Evolutionary conservation across 2,329 filamentous ascomycete species (phyloP), one percentile per base, ranked within the genome.

Genomic region (Dactylellina sp.): DNA sequence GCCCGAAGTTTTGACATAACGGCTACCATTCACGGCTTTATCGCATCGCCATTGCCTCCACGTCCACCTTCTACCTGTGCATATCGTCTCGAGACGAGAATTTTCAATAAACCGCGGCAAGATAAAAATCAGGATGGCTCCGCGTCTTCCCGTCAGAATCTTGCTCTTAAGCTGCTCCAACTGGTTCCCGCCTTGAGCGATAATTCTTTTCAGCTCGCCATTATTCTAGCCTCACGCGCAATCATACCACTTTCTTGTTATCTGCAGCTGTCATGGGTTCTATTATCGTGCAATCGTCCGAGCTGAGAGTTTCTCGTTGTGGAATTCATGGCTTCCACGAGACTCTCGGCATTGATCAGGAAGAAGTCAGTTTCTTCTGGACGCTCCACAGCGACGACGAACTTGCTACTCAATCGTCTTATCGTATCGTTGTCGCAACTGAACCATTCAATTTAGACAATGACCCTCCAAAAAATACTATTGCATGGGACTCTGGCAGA

Each of bases 241-340:
- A 6, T 24, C 7, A 5, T 28, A 14, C 44, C 11, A 28, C 32
- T 18, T 20, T 35, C 20, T 47, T 7, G 2, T 16, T n/a, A n/a
- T n/a, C n/a, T n/a, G n/a, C n/a, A n/a, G 9, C 9, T 14, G 37
- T 32, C 16, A 62, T 62, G 46, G 59, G 57, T 14, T 32, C 59
- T 22, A 42, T 52, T 20, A 53, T 52, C 16, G 18, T 35, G n/a
- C 20, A 16, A 12, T 39, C 52, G 4, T 53, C 49, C 32, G 47
- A 50, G 12, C 79, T 81, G 76, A 75, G 78, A 52, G 75, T 82
- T 18, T 75, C 75, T 18, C 75, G 76, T 14, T 82, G 80, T 62
- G 81, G 81, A 20, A 82, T 83, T 16, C 81, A 83, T 57, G 80
- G 79, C 57, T 83, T 81, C 57, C 78, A 80, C 42, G 81, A 83